Conservation (phyloP, 176 grass and related monocot species). For the Cenchrus purpureus region DNA sequence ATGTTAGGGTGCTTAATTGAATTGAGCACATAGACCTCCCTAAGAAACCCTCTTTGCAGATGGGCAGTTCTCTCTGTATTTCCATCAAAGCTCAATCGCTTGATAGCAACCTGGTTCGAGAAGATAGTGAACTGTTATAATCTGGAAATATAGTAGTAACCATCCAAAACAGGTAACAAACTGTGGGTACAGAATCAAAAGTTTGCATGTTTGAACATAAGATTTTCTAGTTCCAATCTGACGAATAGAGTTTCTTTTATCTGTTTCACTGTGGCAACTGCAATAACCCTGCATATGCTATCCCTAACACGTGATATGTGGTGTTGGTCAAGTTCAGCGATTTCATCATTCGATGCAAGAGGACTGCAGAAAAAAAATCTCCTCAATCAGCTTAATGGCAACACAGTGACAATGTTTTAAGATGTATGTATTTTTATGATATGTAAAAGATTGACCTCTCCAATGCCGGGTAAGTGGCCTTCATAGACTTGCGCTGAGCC, state of each 20-base stretch:
- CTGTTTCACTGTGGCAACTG: not conserved
- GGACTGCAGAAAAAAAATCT: not conserved
- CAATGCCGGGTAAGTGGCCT: slow-evolving; percentile 15
- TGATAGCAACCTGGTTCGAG: slow-evolving; percentile 21
- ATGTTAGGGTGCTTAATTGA: not conserved
- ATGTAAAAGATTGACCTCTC: slow-evolving; percentile 7
- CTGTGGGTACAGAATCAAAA: not conserved
- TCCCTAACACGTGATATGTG: not conserved
- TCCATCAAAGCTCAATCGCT: not conserved
- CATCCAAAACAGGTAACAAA: not conserved
- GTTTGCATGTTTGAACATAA: not conserved
- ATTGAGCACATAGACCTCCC: slow-evolving; percentile 10
- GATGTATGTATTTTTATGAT: not conserved
- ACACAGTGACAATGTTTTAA: slow-evolving; percentile 5
- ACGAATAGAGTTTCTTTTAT: not conserved
- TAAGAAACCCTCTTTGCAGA: not conserved
- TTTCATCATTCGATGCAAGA: too few species aligned
- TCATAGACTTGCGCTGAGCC: slow-evolving; percentile 16
- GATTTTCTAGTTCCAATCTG: not conserved
- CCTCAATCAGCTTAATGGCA: not conserved
- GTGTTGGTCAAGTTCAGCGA: too few species aligned
- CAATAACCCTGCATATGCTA: not conserved
- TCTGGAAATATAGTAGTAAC: not conserved
- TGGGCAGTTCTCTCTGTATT: too few species aligned
- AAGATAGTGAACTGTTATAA: not conserved